These are phyloP conservation scores for Kodamaea derodonti DNA, from an alignment of 1,139 yeast species.

Conservation along the genomic window DNA sequence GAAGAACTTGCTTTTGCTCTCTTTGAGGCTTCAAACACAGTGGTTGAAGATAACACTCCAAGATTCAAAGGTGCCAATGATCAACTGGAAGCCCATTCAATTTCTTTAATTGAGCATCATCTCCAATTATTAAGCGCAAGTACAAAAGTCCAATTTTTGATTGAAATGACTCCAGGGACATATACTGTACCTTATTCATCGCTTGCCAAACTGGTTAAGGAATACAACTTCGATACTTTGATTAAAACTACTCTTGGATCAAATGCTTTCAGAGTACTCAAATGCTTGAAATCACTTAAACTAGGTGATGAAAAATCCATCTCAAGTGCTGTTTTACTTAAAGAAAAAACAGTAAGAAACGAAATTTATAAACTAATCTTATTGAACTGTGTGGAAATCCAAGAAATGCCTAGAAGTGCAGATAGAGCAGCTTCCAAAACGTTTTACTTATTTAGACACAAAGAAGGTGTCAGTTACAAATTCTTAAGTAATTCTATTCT, in stretches of 20 bases:
- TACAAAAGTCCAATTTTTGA: constrained; percentile 15
- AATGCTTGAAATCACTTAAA: constrained; percentile 64
- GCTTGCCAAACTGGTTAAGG: constrained; percentile 45
- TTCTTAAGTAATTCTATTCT: constrained; percentile 30
- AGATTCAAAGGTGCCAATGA: constrained; percentile 18
- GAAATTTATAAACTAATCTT: constrained; percentile 54
- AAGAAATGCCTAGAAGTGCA: constrained; percentile 88
- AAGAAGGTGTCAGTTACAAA: constrained; percentile 59
- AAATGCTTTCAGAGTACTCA: constrained; percentile 57
- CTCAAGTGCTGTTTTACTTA: constrained; percentile 69
- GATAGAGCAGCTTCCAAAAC: constrained; percentile 92
- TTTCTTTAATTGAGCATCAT: constrained; percentile 37
- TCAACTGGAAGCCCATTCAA: constrained; percentile 12
- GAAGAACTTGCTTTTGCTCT: constrained; percentile 2
- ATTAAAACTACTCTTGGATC: constrained; percentile 56
- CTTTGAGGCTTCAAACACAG: constrained; percentile 1
- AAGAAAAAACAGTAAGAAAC: constrained; percentile 71
- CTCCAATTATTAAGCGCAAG: constrained; percentile 47
- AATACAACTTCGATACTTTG: constrained; percentile 56
- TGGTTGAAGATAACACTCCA: not conserved
- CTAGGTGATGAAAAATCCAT: constrained; percentile 84
- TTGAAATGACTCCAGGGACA: constrained; percentile 39
- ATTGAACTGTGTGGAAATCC: constrained; percentile 65
- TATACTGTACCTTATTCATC: constrained; percentile 41
- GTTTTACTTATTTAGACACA: constrained; percentile 75